phyloP scores from a whole-genome alignment of 139 green algal species.

The Dunaliella primolecta region DNA sequence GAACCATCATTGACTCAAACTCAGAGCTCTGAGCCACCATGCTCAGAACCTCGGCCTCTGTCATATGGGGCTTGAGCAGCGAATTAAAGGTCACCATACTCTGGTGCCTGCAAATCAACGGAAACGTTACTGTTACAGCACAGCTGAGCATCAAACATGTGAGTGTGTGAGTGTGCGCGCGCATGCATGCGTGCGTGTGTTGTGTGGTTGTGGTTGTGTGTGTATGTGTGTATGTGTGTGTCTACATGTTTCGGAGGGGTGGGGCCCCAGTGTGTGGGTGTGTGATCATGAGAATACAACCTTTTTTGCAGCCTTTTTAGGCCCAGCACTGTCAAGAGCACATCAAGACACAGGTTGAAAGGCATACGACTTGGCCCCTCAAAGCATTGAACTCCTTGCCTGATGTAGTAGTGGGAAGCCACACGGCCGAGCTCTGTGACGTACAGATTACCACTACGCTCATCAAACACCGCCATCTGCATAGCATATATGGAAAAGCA shows the following conservation, averaged over 20 bases:
- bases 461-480: constrained; percentile 91
- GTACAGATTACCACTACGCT: constrained; percentile 80
- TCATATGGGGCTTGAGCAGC: constrained; percentile 80
- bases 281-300: no score
- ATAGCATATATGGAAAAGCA: constrained; percentile 24
- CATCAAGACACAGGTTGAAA: no score
- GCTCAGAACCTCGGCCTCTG: constrained; percentile 68
- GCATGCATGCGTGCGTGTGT: no score
- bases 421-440: constrained; percentile 92
- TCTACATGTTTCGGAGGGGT: no score
- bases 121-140: not conserved
- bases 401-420: constrained; percentile 92
- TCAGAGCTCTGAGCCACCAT: constrained; percentile 85
- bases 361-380: no score
- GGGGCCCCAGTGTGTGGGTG: no score
- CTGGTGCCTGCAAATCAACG: constrained; percentile 43
- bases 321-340: no score
- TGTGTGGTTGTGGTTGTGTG: no score
- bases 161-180: no score
- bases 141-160: not conserved
- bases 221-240: no score
- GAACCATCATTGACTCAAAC: constrained; percentile 92
- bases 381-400: no score
- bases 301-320: no score
- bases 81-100: constrained; percentile 86